Evolutionary conservation across 2,329 filamentous ascomycete genomes (phyloP).

Genomic region (Pseudogymnoascus sp.): DNA sequence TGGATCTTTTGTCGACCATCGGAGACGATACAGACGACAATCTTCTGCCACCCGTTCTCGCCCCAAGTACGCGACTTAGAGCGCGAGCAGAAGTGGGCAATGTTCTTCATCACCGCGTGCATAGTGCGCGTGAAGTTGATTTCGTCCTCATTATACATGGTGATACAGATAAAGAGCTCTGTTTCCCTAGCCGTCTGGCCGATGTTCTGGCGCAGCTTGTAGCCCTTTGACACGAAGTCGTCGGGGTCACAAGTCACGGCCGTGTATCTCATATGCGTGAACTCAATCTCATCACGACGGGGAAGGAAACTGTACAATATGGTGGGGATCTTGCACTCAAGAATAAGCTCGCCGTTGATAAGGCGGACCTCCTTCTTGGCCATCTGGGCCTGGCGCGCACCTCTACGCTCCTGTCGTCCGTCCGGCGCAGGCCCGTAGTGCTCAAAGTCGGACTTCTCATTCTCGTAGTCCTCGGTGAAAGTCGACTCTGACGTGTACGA

Average conservation of each 20-base stretch:
- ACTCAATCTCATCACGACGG: conserved; percentile 85
- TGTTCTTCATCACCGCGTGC: conserved; percentile 98
- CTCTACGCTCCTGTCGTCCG: conserved; percentile 79
- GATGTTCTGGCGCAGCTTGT: conserved; percentile 88
- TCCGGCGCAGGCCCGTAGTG: conserved; percentile 84
- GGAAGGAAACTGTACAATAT: conserved; percentile 97
- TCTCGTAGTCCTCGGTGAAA: conserved; percentile 26
- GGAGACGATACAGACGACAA: conserved; percentile 93
- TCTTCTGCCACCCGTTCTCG: conserved; percentile 96
- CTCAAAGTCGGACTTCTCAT: conserved; percentile 53
- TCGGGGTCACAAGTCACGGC: conserved; percentile 97
- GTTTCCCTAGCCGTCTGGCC: conserved; percentile 79
- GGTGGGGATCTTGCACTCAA: conserved; percentile 98
- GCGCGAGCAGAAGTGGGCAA: conserved; percentile 89
- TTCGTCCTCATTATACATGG: conserved; percentile 99
- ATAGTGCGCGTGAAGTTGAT: conserved; percentile 95
- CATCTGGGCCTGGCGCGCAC: conserved; percentile 80
- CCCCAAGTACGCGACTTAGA: conserved; percentile 94
- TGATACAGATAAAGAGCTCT: conserved; percentile 92
- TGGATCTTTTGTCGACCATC: conserved; percentile 93
- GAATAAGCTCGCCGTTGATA: conserved; percentile 93
- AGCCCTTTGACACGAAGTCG: conserved; percentile 81
- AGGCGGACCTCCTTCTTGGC: conserved; percentile 89
- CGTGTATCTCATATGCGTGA: conserved; percentile 98
- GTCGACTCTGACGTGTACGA: conserved; percentile 32